Evolutionary conservation across 306 rosid genomes (phyloP).

Genomic region (Elaeagnus macrophylla): DNA sequence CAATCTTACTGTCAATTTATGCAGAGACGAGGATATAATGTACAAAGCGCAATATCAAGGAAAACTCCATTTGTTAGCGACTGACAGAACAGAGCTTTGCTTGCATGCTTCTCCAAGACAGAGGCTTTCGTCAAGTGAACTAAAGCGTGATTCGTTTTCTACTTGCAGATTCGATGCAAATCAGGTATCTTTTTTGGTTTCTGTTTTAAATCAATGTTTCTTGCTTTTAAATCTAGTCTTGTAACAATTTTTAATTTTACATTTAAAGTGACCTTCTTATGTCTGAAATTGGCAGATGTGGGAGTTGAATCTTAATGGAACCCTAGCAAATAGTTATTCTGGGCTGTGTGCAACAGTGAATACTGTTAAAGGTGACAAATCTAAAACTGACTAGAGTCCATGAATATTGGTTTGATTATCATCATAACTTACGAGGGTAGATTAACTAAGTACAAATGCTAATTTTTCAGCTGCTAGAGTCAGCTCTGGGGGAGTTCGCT

Average conservation of each 20-base stretch:
- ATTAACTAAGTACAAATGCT: constrained; percentile 11
- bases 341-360: constrained; percentile 66
- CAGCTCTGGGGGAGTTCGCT: constrained; percentile 41
- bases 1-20: constrained; percentile 8
- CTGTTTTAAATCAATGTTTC: neutral
- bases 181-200: constrained; percentile 43
- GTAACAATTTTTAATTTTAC: neutral
- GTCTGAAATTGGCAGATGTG: constrained; percentile 47
- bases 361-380: constrained; percentile 36
- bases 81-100: constrained; percentile 37
- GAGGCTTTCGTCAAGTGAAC: constrained; percentile 56
- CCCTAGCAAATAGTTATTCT: constrained; percentile 63
- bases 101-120: constrained; percentile 62
- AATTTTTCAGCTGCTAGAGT: constrained; percentile 36
- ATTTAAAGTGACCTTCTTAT: constrained; percentile 19
- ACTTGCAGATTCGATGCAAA: constrained; percentile 60
- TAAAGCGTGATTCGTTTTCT: constrained; percentile 49
- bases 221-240: neutral
- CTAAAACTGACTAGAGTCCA: neutral
- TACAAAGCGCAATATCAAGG: constrained; percentile 43
- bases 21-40: constrained; percentile 40
- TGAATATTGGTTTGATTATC: constrained; percentile 1
- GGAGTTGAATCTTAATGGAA: constrained; percentile 60
- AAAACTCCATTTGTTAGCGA: constrained; percentile 50
- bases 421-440: constrained; percentile 1